Evolutionary conservation across 306 rosid species (phyloP), one percentile per base, ranked within the genome.

Genomic region (Medicago ruthenica): DNA sequence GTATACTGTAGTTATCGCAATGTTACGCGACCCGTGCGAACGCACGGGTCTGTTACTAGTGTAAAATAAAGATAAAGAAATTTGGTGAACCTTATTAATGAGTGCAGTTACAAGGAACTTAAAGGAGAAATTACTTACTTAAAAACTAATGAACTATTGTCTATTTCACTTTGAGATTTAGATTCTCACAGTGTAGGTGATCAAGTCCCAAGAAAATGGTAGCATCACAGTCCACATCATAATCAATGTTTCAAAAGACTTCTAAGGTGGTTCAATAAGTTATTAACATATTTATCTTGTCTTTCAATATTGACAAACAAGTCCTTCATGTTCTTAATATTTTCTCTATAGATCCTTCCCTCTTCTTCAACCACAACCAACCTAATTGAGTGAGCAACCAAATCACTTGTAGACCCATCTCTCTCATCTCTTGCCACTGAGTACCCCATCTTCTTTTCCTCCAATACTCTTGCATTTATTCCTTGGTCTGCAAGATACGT

Each of bases 401-500:
- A 57, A 3, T 80, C 71, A 8, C 83, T 67, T 0, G 69, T 74
- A 0, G 85, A 84, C 2, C 87, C 89, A 24, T 83, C 81, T 5
- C 11, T 6, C n/a, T 82, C 79, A 27, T 82, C 39, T 27, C 87
- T 80, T 0, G 87, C 88, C 0, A 84, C 27, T 0, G 42, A 27
- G 14, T 71, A 71, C 1, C 87, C 88, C 61, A 80, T 64, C 48
- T 77, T 80, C 78, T 78, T 86, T 66, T 86, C 87, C 37, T 45
- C 84, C 9, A 86, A 72, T n/a, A 82, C 44, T 47, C 76, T 84
- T 0, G 83, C 87, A 13, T 75, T 80, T 4, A 80, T 1, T 7
- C 84, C 84, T 39, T 81, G 80, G 7, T 81, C 80, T 4, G 76
- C 54, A 2, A 75, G 20, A 69, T 59, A 81, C 10, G 84, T 48